These are phyloP conservation scores for Ascochyta koolunga DNA, from an alignment of 2,329 filamentous ascomycete genomes.

Conservation along the genomic window DNA sequence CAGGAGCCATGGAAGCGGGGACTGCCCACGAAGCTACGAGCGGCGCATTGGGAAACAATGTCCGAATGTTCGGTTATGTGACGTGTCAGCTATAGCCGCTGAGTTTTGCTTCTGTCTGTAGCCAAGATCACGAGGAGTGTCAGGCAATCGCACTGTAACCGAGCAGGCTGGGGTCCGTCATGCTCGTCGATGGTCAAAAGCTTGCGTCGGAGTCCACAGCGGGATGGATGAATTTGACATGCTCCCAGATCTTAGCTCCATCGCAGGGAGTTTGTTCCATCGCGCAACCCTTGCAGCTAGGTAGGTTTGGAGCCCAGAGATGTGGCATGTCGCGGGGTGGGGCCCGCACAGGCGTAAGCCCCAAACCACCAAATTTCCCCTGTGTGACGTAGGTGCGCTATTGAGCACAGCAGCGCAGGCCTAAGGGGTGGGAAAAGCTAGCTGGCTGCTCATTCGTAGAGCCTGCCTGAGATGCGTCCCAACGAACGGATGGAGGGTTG, in stretches of 20 bases:
- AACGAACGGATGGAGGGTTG: neutral
- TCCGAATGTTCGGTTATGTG: neutral
- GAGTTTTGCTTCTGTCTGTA: neutral
- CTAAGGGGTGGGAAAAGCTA: neutral
- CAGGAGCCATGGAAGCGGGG: neutral
- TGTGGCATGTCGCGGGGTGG: slow-evolving; percentile 2
- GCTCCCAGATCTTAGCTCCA: slow-evolving; percentile 14
- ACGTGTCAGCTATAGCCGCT: neutral
- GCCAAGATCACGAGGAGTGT: neutral
- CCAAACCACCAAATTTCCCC: neutral
- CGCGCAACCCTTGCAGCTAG: slow-evolving; percentile 1
- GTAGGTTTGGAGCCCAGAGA: slow-evolving; percentile 10
- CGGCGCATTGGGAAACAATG: neutral
- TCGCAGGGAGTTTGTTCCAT: slow-evolving; percentile 2
- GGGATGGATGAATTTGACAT: slow-evolving; percentile 12
- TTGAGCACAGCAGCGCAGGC: neutral
- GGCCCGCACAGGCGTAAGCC: neutral
- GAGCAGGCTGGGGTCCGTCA: neutral
- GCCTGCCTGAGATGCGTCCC: neutral
- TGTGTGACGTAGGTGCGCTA: slow-evolving; percentile 11
- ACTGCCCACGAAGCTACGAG: neutral
- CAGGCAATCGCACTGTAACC: neutral
- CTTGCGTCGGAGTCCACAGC: slow-evolving; percentile 8
- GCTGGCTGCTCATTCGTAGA: neutral
- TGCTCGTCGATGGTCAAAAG: neutral